Base-by-base conservation (phyloP, 1,284 basidiomycete genomes). In the Ceratobasidium sp. region DNA sequence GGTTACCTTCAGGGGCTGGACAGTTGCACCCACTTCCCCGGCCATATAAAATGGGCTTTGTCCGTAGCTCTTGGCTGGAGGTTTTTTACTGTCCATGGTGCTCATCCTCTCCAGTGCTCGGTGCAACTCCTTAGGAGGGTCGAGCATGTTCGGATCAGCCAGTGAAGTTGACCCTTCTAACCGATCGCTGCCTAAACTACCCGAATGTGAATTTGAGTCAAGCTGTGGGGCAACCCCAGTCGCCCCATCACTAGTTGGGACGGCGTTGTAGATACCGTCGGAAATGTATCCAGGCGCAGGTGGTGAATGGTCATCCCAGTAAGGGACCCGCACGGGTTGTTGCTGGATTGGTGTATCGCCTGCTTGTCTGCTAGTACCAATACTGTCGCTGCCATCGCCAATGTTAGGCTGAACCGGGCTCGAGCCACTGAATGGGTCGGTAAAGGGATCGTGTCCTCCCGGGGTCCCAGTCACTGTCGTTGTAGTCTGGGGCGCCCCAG, bases 81-180 rank as follows among this genome's bases (percentile, higher is more conserved):
- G 10, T 3, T 46, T 26, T 32, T 30, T 23, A 12, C 46, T 64
- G 9, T 3, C 60, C 4, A 46, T 10, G 1, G 41, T 36, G n/a
- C 30, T 32, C 46, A 64, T 46, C n/a, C 61, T 43, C 6, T 23
- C 46, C 10, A 64, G 34, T 6, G 28, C 61, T 3, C 36, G 64
- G 36, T 67, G 50, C 39, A 67, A 32, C 9, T 50, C 64, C 36
- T 52, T 67, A 2, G 64, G 64, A 10, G 46, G 41, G 21, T 64
- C 61, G 2, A 43, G 46, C 12, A 36, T 45, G 16, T 6, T 16
- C 12, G 46, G 30, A n/a, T 46, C 45, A 12, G 45, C 46, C 21
- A 64, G 23, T 6, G 46, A 50, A 39, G 61, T 61, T 1, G 59
- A 26, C 8, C 34, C 39, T 1, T 21, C 26, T 8, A 45, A 21